A percentile compares a stretch with the other conserved stretches of the same genome.
These are phyloP conservation scores for Umbelopsis ramanniana DNA, from an alignment of 192 early-diverging fungal genomes.

Conservation along the genomic window DNA sequence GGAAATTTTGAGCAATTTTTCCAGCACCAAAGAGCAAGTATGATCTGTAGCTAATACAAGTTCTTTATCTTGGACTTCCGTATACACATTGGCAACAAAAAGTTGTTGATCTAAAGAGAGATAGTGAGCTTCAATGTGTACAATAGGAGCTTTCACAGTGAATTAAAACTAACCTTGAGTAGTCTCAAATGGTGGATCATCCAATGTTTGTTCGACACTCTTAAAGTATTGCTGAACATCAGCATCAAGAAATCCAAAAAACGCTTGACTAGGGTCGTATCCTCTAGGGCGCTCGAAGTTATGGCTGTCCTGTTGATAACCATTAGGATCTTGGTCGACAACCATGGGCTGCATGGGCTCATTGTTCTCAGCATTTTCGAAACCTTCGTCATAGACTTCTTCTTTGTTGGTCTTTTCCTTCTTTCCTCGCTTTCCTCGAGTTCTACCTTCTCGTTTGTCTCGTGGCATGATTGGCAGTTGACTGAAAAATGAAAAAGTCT, in stretches of 20 bases:
- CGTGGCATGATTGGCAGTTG: conserved; percentile 26
- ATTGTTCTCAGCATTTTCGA: conserved; percentile 8
- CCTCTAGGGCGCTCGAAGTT: conserved; percentile 36
- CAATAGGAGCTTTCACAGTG: not conserved
- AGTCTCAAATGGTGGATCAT: conserved; percentile 61
- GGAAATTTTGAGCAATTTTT: conserved; percentile 76
- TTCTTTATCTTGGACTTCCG: conserved; percentile 77
- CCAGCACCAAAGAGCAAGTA: conserved; percentile 76
- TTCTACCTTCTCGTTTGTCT: conserved; percentile 30
- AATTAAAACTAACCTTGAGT: conserved; percentile 50
- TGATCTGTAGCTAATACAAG: conserved; percentile 74
- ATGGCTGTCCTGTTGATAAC: conserved; percentile 26
- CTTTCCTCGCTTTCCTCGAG: conserved; percentile 31
- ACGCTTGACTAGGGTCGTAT: conserved; percentile 32
- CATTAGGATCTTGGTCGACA: conserved; percentile 11
- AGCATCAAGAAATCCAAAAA: conserved; percentile 57
- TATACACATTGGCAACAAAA: conserved; percentile 80
- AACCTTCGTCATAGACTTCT: not conserved
- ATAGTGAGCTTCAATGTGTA: not conserved
- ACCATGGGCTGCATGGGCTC: conserved; percentile 4
- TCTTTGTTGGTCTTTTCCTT: conserved; percentile 24
- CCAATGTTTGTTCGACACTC: conserved; percentile 62
- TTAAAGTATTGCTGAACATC: conserved; percentile 63
- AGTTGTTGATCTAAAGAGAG: conserved; percentile 54
- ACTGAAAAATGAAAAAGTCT: not conserved